These are phyloP conservation scores for Hypsizygus ulmarius DNA, from an alignment of 1,284 basidiomycete genomes.

Conservation along the genomic window DNA sequence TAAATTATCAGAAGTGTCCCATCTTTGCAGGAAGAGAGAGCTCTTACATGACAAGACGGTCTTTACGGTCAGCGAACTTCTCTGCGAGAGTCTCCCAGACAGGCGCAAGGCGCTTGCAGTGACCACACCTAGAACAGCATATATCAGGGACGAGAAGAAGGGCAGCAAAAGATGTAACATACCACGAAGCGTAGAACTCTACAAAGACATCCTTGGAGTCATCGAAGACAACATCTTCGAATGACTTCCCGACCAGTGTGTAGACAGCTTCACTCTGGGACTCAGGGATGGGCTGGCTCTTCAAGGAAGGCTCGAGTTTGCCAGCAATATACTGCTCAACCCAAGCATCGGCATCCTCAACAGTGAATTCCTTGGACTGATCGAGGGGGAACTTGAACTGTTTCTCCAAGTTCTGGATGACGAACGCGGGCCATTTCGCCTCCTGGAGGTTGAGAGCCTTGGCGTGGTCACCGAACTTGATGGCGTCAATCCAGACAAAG, in stretches of 20 bases:
- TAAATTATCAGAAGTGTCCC: constrained; percentile 15
- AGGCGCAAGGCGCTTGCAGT: constrained; percentile 96
- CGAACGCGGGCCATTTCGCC: constrained; percentile 90
- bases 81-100: constrained; percentile 92
- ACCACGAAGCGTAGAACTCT: constrained; percentile 98
- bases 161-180: constrained; percentile 23
- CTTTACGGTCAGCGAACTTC: constrained; percentile 75
- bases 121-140: constrained; percentile 68
- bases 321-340: constrained; percentile 70
- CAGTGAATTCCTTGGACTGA: constrained; percentile 60
- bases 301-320: constrained; percentile 80
- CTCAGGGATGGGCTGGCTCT: constrained; percentile 87
- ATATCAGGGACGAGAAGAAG: not conserved
- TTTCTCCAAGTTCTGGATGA: constrained; percentile 83
- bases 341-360: constrained; percentile 58
- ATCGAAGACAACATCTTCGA: constrained; percentile 84
- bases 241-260: constrained; percentile 86
- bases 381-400: constrained; percentile 91
- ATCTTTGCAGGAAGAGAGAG: constrained; percentile 7
- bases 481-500: constrained; percentile 98
- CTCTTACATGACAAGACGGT: constrained; percentile 79
- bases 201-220: constrained; percentile 94
- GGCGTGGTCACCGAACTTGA: constrained; percentile 94
- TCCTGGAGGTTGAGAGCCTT: constrained; percentile 89
- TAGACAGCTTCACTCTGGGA: constrained; percentile 83